These are phyloP conservation scores for Salvia sclarea DNA, from an alignment of 305 asterid species.

Conservation along the genomic window DNA sequence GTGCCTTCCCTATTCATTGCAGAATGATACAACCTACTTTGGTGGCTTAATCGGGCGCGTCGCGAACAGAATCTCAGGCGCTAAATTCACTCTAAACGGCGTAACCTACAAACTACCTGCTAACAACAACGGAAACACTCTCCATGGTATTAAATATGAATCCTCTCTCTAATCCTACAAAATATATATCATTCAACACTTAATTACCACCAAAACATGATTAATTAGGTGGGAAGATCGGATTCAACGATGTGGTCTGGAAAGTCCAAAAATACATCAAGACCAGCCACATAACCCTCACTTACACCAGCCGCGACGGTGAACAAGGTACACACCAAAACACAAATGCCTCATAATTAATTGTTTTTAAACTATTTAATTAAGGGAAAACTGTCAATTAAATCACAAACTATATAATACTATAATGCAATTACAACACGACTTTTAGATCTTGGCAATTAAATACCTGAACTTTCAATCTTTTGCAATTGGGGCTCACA, in stretches of 20 bases:
- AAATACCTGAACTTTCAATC: no score
- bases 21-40: conserved; percentile 75
- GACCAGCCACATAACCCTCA: conserved; percentile 54
- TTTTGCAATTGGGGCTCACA: no score
- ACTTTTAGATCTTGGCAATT: no score
- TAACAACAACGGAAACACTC: conserved; percentile 84
- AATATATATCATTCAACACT: neutral
- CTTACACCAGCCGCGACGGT: conserved; percentile 66
- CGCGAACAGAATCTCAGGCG: conserved; percentile 77
- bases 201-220: neutral
- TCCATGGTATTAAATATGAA: conserved; percentile 55
- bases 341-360: no score
- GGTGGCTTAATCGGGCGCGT: conserved; percentile 85
- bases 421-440: no score
- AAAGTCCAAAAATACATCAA: conserved; percentile 37
- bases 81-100: conserved; percentile 62
- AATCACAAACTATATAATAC: no score
- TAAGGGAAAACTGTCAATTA: no score
- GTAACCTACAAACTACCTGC: conserved; percentile 53
- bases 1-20: conserved; percentile 28
- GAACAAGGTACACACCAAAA: conserved; percentile 63
- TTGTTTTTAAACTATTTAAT: no score
- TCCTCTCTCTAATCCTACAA: neutral
- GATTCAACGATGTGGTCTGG: conserved; percentile 72
- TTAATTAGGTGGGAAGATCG: conserved; percentile 68